Percentiles rank a stretch among this genome's conserved stretches.
These are phyloP conservation scores for Aspergillus brunneoviolaceus DNA, from an alignment of 2,329 filamentous ascomycete genomes.

Conservation along the genomic window DNA sequence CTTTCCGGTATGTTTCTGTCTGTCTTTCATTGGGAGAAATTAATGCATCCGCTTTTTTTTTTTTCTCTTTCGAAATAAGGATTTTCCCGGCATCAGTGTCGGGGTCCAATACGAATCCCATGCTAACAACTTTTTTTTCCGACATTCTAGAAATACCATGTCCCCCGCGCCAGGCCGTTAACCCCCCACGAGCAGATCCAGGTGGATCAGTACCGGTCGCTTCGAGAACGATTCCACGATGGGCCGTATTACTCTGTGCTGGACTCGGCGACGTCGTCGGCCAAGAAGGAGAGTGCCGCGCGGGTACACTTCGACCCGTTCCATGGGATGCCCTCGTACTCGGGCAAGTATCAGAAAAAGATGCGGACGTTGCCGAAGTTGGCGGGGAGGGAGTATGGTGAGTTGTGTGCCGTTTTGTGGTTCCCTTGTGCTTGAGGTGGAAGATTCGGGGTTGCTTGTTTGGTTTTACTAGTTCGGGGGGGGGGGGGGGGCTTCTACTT, in stretches of 20 bases:
- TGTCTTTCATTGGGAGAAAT: background rate
- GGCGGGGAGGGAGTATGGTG: slow-evolving; percentile 55
- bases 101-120: background rate
- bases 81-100: background rate
- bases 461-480: background rate
- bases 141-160: slow-evolving; percentile 36
- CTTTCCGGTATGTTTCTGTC: slow-evolving; percentile 44
- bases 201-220: slow-evolving; percentile 51
- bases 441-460: background rate
- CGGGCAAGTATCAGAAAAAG: slow-evolving; percentile 58
- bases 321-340: slow-evolving; percentile 61
- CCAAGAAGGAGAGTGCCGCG: slow-evolving; percentile 46
- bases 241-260: slow-evolving; percentile 61
- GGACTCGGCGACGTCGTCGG: slow-evolving; percentile 37
- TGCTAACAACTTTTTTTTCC: background rate
- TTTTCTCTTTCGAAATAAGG: background rate
- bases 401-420: slow-evolving; percentile 25
- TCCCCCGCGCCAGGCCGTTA: slow-evolving; percentile 35
- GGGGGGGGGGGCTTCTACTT: background rate
- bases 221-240: slow-evolving; percentile 58
- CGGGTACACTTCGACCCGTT: slow-evolving; percentile 60
- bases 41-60: background rate
- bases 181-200: slow-evolving; percentile 46
- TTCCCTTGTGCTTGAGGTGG: background rate
- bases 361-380: slow-evolving; percentile 56